These are phyloP conservation scores for Pharnaceum exiguum DNA, from an alignment of 148 eudicot genomes.

Conservation along the genomic window DNA sequence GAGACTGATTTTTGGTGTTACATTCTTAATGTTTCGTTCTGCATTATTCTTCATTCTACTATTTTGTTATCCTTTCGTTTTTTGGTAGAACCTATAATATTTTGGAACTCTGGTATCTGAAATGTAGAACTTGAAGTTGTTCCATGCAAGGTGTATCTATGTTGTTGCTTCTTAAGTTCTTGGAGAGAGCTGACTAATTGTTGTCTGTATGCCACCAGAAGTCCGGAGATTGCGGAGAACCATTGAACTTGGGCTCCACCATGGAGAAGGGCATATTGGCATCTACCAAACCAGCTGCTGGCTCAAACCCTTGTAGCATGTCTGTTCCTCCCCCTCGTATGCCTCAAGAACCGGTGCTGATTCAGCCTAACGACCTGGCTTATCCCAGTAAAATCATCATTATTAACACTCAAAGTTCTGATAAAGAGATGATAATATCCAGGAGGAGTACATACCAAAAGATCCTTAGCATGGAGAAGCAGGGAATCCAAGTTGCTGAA, in stretches of 20 bases:
- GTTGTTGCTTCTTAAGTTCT: neutral
- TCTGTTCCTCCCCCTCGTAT: constrained; percentile 24
- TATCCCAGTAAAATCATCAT: constrained; percentile 46
- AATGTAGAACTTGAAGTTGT: too few species aligned
- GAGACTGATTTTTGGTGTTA: constrained; percentile 26
- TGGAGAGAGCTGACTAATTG: constrained; percentile 3
- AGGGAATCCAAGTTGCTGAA: constrained; percentile 79
- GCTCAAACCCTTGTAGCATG: constrained; percentile 11
- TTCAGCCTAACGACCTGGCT: constrained; percentile 21
- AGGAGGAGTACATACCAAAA: constrained; percentile 87
- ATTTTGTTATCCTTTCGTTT: too few species aligned
- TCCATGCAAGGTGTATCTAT: too few species aligned
- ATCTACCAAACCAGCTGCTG: constrained; percentile 31
- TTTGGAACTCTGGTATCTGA: too few species aligned
- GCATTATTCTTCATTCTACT: too few species aligned
- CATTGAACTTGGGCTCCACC: constrained; percentile 38
- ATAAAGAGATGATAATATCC: constrained; percentile 90
- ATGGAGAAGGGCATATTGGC: constrained; percentile 26
- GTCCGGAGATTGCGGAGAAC: constrained; percentile 56
- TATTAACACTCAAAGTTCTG: constrained; percentile 72
- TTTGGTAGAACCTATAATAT: too few species aligned
- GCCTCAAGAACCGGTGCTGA: constrained; percentile 30
- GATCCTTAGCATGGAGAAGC: constrained; percentile 77
- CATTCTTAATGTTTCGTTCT: too few species aligned
- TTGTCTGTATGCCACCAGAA: constrained; percentile 24